phyloP scores from a whole-genome alignment of 352 stramenopile species.

The Phytophthora fragariaefolia region DNA sequence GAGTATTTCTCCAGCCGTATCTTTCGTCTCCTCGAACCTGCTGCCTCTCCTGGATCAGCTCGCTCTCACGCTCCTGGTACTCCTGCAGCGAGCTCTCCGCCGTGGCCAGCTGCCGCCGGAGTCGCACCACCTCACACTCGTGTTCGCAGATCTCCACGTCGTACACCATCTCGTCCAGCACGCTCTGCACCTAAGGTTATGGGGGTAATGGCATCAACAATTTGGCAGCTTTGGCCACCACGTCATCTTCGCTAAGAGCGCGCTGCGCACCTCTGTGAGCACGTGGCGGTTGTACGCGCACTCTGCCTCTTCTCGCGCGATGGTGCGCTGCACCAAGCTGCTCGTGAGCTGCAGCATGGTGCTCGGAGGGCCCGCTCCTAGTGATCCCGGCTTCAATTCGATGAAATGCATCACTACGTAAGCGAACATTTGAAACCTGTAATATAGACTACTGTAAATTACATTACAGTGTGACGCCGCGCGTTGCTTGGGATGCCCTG shows the following conservation, averaged over 20 bases:
- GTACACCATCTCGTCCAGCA: constrained; percentile 86
- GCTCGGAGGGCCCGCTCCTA: not conserved
- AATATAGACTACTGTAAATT: too few relatives aligned
- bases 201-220: not conserved
- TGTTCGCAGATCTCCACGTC: constrained; percentile 77
- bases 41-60: constrained; percentile 67
- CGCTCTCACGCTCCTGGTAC: constrained; percentile 64
- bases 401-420: constrained; percentile 18
- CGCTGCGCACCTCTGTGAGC: constrained; percentile 46
- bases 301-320: constrained; percentile 55
- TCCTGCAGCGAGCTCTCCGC: constrained; percentile 47
- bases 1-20: not conserved
- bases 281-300: constrained; percentile 50
- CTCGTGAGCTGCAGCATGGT: constrained; percentile 51
- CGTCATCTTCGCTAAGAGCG: not conserved
- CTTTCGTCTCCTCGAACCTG: constrained; percentile 40
- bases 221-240: not conserved
- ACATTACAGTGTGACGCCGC: too few relatives aligned
- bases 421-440: not conserved
- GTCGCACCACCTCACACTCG: constrained; percentile 52
- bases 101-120: constrained; percentile 46
- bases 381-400: constrained; percentile 7
- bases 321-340: constrained; percentile 37
- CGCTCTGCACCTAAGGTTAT: constrained; percentile 52
- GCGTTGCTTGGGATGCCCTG: too few relatives aligned